A percentile compares a stretch with the other conserved stretches of the same genome.
phyloP scores from a whole-genome alignment of 2,329 filamentous ascomycete genomes.

The Paradendryphiella salina region DNA sequence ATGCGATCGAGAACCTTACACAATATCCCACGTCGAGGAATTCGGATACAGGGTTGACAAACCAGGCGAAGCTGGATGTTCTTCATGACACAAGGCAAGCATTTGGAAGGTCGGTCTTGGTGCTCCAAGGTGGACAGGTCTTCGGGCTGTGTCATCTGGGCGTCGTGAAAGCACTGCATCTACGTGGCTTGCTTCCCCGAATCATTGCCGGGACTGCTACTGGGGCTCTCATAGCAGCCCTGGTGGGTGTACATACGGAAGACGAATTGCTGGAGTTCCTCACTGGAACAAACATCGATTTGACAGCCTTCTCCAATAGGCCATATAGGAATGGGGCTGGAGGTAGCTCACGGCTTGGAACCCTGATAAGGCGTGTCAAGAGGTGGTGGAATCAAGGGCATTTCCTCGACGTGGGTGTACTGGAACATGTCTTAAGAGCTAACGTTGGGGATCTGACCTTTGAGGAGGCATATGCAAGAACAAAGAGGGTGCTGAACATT shows the following conservation, averaged over 20 bases:
- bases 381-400: conserved; percentile 78
- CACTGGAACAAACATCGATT: conserved; percentile 77
- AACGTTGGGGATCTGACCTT: conserved; percentile 92
- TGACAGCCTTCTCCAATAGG: conserved; percentile 70
- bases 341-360: conserved; percentile 53
- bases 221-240: conserved; percentile 83
- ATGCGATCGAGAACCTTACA: conserved; percentile 76
- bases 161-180: conserved; percentile 83
- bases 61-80: conserved; percentile 80
- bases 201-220: conserved; percentile 92
- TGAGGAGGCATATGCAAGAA: conserved; percentile 84
- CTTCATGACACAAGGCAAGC: conserved; percentile 85
- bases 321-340: conserved; percentile 25
- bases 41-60: conserved; percentile 60
- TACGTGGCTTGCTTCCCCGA: conserved; percentile 77
- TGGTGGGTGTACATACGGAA: conserved; percentile 85
- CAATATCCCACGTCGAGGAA: conserved; percentile 61
- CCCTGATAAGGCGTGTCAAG: conserved; percentile 65
- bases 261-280: conserved; percentile 79
- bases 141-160: conserved; percentile 90
- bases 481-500: conserved; percentile 87
- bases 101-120: conserved; percentile 81
- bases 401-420: conserved; percentile 77
- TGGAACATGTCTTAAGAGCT: conserved; percentile 80
- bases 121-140: conserved; percentile 87